These are phyloP conservation scores for Dianthus caryophyllus DNA, from an alignment of 148 eudicot genomes.

Conservation along the genomic window DNA sequence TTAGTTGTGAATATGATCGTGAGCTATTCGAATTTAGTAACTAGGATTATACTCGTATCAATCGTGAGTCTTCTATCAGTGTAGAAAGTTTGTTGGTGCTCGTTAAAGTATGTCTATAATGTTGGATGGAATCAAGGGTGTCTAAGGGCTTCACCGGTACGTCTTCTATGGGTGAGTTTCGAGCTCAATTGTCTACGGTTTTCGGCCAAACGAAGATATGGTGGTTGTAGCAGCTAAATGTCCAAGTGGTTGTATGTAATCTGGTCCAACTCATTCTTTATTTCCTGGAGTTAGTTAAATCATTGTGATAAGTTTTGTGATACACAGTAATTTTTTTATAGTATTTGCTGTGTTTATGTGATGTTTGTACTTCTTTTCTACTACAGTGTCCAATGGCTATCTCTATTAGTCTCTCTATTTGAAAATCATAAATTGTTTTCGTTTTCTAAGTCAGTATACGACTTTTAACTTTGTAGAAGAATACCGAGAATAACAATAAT, in stretches of 20 bases:
- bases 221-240: background rate
- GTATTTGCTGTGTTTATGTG: background rate
- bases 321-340: background rate
- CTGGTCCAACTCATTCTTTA: background rate
- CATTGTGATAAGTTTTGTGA: background rate
- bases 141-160: background rate
- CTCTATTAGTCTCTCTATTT: too few species aligned
- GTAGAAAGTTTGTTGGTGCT: background rate
- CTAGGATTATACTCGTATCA: background rate
- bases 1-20: constrained; percentile 7
- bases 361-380: too few species aligned
- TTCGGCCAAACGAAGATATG: background rate
- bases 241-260: background rate
- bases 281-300: background rate
- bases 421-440: too few species aligned
- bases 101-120: background rate
- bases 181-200: background rate
- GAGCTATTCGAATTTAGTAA: constrained; percentile 10
- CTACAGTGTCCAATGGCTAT: too few species aligned
- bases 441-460: too few species aligned
- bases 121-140: background rate
- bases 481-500: too few species aligned
- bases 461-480: too few species aligned
- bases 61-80: background rate
- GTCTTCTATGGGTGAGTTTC: background rate